These are phyloP conservation scores for Eutreptiella sp. DNA, from an alignment of 208 protist species.

Conservation along the genomic window DNA sequence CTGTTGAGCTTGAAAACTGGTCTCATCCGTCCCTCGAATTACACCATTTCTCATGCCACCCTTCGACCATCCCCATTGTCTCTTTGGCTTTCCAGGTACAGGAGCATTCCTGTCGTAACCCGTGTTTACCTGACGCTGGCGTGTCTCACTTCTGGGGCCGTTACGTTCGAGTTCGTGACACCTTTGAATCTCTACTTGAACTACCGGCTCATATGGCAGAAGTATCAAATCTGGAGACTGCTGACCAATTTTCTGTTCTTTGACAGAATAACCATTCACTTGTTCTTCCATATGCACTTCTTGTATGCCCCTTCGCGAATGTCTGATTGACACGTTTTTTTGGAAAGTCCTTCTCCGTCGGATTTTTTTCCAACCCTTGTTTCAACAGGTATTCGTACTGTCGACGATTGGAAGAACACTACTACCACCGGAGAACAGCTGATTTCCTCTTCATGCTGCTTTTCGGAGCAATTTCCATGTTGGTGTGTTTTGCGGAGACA, in stretches of 20 bases:
- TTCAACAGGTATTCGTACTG: too few species aligned
- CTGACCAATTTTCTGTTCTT: conserved; percentile 36
- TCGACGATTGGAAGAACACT: conserved; percentile 38
- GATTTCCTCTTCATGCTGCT: conserved; percentile 38
- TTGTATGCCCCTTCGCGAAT: too few species aligned
- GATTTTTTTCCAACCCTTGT: too few species aligned
- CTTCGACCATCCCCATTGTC: too few species aligned
- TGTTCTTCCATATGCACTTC: conserved; percentile 40
- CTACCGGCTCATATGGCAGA: conserved; percentile 27
- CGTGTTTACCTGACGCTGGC: conserved; percentile 28
- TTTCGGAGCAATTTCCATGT: conserved; percentile 22
- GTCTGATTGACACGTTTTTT: too few species aligned
- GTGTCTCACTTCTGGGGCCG: conserved; percentile 6
- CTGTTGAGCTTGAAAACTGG: too few species aligned
- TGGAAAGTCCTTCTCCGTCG: too few species aligned
- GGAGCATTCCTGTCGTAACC: conserved; percentile 29
- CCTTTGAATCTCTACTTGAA: conserved; percentile 30
- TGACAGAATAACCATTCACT: conserved; percentile 23
- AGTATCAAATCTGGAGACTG: conserved; percentile 28
- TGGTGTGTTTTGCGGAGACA: neutral
- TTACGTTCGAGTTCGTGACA: conserved; percentile 33
- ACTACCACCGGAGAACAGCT: conserved; percentile 39
- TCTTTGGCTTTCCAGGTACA: too few species aligned
- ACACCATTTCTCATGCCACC: too few species aligned
- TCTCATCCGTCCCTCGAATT: too few species aligned